Evolutionary conservation across 805 yeast genomes (phyloP), one percentile per base, ranked within the genome.

Genomic region (Saccharomycopsis capsularis): DNA sequence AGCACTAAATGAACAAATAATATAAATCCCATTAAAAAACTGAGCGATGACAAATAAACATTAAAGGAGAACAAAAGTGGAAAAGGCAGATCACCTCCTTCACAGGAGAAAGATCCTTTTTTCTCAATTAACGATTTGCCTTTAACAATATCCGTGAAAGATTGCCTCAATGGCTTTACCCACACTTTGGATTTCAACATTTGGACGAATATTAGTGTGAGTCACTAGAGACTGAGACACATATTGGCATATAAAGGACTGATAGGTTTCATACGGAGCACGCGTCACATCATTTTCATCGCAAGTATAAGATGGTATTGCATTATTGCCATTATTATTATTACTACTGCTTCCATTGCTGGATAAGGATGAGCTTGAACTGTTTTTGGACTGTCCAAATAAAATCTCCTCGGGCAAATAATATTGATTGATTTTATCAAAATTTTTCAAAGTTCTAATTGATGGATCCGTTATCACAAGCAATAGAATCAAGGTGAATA

Each of bases 401-500:
- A 6, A 9, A 13, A 34, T n/a, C 9, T 35, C 21, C 15, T 18
- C 29, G 6, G 48, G 48, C 6, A 44, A 13, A 21, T n/a, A 18
- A n/a, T 25, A 29, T 16, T 29, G 15, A 16, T 46, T 46, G 2
- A 40, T 46, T 21, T 46, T 25, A 21, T 40, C 49, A 29, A 46
- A 40, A 22, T 46, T 16, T 22, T 29, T 39, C 16, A 48, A 3
- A 15, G 48, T 47, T 51, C 78, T 57, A 3, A 63, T 57, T 3
- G 57, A 54, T 1, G 78, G 79, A 59, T 81, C 85, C 44, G 78
- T 67, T 50, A 78, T 57, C 32, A 70, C 68, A 57, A 80, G 53
- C 7, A 75, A 70, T n/a, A 75, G 66, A 27, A 74, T 48, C 42
- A 82, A 60, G 0, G 89, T 82, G 54, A 71, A 80, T 56, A 79